Base-by-base conservation (phyloP, 176 grass and related monocot species). In the Juncus inflexus region DNA sequence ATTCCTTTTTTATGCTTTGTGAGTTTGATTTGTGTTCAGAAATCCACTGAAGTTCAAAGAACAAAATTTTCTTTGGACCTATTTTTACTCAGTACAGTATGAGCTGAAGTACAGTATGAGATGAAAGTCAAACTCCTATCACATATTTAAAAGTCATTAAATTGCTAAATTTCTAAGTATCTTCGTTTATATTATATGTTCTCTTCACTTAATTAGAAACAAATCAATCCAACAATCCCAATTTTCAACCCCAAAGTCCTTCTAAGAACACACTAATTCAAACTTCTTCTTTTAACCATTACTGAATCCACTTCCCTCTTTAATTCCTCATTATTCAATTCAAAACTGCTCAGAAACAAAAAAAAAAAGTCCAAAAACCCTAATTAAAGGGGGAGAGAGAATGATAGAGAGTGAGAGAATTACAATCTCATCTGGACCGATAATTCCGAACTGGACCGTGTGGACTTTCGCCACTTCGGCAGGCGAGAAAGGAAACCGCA, bases 361-460 rank as follows among this genome's bases (percentile, higher is more conserved):
- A 36, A 14, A 12, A 68, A 37, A 63, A 15, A 13, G 77, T 58
- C 0, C 65, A 67, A 41, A 50, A 47, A 13, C 36, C 9, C 40
- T 45, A 45, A 62, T 15, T 4, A 40, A 61, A 38, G 9, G 8
- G 42, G 14, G 55, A 61, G n/a, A 61, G n/a, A 52, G 49, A 63
- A 28, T 28, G 19, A 28, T 62, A 66, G 60, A 42, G 49, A 63
- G 60, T 38, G 49, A 63, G 66, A 66, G 60, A 42, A 83, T 91
- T 97, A 97, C 92, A 58, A 97, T 97, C 80, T 97, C 92, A 35
- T 97, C 92, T 11, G 92, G 85, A 82, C 87, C 91, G 75, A 97
- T 87, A 83, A 97, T 89, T 63, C 92, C 92, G 72, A 97, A 97
- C 85, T 97, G 92, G 54, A 97, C 85, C 63, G 71, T 58, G 42